These are phyloP conservation scores for Candida pseudocylindracea DNA, from an alignment of 1,139 yeast genomes.

Conservation along the genomic window DNA sequence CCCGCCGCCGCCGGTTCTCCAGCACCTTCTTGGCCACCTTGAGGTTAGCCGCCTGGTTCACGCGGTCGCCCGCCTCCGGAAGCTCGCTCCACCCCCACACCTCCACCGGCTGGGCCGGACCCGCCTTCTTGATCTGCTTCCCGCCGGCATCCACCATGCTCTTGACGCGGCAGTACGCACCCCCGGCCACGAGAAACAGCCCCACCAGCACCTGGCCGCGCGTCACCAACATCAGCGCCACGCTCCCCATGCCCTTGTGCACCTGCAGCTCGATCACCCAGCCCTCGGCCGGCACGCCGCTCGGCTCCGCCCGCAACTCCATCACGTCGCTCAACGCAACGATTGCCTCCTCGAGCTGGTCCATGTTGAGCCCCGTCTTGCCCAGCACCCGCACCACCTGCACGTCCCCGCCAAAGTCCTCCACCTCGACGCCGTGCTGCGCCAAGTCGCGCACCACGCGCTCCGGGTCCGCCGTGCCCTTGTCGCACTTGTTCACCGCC, in stretches of 20 bases:
- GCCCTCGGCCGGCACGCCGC: constrained; percentile 46
- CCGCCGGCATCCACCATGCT: constrained; percentile 66
- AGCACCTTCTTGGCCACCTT: constrained; percentile 55
- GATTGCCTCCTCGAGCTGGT: constrained; percentile 73
- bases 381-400: constrained; percentile 84
- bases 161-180: constrained; percentile 67
- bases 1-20: constrained; percentile 33
- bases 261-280: constrained; percentile 79
- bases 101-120: constrained; percentile 84
- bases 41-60: constrained; percentile 58
- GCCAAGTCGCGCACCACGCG: constrained; percentile 64
- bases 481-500: constrained; percentile 85
- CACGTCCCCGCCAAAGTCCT: constrained; percentile 89
- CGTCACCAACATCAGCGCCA: constrained; percentile 66
- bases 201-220: constrained; percentile 64
- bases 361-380: constrained; percentile 65
- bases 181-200: constrained; percentile 57
- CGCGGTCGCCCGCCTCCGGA: constrained; percentile 82
- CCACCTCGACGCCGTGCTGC: constrained; percentile 60
- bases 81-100: constrained; percentile 87
- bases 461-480: constrained; percentile 47
- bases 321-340: constrained; percentile 64
- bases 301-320: constrained; percentile 49
- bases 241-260: constrained; percentile 65
- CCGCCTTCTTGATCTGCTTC: constrained; percentile 37